Conservation (phyloP, 108 stramenopile genomes). For the Epithemia pelagica region DNA sequence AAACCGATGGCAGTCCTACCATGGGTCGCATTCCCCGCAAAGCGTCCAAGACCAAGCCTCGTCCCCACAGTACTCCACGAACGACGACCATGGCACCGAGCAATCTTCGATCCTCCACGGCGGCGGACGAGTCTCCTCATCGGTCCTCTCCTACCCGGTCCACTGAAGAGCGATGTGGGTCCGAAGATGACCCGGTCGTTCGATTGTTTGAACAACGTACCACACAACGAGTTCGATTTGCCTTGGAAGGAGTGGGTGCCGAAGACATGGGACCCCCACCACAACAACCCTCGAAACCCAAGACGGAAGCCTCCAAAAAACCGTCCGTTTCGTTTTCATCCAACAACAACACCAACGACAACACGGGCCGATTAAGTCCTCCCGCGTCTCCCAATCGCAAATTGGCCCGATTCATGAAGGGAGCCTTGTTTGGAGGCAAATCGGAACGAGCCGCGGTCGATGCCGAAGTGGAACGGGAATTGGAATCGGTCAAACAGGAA, state of each 20-base stretch:
- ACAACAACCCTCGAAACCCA: neutral
- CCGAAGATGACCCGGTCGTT: constrained; percentile 38
- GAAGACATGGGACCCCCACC: neutral
- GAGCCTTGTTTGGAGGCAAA: constrained; percentile 24
- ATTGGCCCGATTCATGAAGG: constrained; percentile 27
- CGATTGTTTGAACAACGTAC: constrained; percentile 36
- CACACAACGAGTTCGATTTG: constrained; percentile 38
- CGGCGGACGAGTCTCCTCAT: neutral
- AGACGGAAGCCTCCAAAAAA: neutral
- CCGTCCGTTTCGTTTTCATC: neutral
- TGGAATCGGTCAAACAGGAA: constrained; percentile 21
- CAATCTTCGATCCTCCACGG: neutral
- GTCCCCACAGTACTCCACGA: too few relatives aligned
- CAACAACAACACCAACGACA: neutral
- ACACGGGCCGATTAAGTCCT: neutral
- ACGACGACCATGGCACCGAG: neutral
- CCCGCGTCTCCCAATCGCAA: constrained; percentile 24
- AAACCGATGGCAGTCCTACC: neutral
- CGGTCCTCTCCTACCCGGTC: neutral
- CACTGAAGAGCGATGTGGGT: neutral
- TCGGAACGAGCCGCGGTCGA: constrained; percentile 8
- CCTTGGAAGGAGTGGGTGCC: constrained; percentile 9
- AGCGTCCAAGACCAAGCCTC: too few relatives aligned
- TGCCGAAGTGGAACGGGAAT: constrained; percentile 20
- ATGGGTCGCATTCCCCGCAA: too few relatives aligned